Conservation (phyloP, 768 basidiomycete genomes). For the Wakefieldia striispora region DNA sequence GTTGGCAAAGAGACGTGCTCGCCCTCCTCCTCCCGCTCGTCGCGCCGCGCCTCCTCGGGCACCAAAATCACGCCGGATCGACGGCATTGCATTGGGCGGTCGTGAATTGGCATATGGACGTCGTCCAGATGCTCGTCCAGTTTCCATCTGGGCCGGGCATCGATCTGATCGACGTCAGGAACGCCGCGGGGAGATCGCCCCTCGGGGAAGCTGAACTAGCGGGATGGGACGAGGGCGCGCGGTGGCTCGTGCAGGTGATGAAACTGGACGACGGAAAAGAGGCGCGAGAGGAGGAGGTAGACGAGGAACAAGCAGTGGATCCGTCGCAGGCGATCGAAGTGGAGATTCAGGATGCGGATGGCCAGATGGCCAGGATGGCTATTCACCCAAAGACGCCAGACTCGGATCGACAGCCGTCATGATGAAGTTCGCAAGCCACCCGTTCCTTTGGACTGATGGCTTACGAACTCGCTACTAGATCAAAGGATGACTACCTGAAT, state of each 20-base stretch:
- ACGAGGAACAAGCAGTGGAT: slow-evolving; percentile 28
- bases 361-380: slow-evolving; percentile 63
- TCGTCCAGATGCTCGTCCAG: slow-evolving; percentile 58
- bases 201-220: slow-evolving; percentile 77
- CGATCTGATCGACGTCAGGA: slow-evolving; percentile 74
- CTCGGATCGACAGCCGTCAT: not conserved
- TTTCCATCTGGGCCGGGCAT: slow-evolving; percentile 57
- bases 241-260: slow-evolving; percentile 82
- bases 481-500: too few species aligned
- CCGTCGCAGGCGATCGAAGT: slow-evolving; percentile 52
- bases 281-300: slow-evolving; percentile 17
- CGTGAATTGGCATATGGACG: slow-evolving; percentile 70
- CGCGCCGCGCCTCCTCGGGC: slow-evolving; percentile 51
- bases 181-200: slow-evolving; percentile 69
- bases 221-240: slow-evolving; percentile 82
- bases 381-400: slow-evolving; percentile 25
- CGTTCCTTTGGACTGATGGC: not conserved
- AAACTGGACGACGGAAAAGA: slow-evolving; percentile 53
- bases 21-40: slow-evolving; percentile 67
- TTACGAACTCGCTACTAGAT: not conserved
- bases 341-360: slow-evolving; percentile 71
- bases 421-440: not conserved
- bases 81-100: slow-evolving; percentile 93
- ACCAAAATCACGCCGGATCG: slow-evolving; percentile 69
- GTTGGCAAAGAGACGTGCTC: slow-evolving; percentile 59